phyloP scores from a whole-genome alignment of 768 basidiomycete genomes.

The Rubroboletus satanas region DNA sequence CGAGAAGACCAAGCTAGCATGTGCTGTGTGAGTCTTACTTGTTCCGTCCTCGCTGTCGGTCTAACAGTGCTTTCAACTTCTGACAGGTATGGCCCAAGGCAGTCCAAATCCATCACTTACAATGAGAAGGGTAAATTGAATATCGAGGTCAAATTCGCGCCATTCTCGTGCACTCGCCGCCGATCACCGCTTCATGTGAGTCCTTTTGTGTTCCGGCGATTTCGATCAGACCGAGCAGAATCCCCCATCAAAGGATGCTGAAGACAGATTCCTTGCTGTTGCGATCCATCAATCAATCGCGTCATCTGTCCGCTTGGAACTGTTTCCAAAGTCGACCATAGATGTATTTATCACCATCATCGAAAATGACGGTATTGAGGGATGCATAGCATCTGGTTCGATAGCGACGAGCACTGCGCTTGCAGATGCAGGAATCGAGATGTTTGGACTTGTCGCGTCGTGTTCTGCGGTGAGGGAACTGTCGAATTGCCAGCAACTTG shows the following conservation, averaged over 20 bases:
- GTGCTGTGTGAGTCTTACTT: slow-evolving; percentile 73
- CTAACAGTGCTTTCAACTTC: slow-evolving; percentile 3
- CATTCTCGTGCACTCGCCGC: slow-evolving; percentile 79
- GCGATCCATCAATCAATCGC: slow-evolving; percentile 83
- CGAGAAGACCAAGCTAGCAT: slow-evolving; percentile 87
- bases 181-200: slow-evolving; percentile 84
- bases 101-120: slow-evolving; percentile 75
- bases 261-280: slow-evolving; percentile 80
- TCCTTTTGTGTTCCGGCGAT: slow-evolving; percentile 2
- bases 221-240: slow-evolving; percentile 3
- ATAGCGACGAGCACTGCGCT: slow-evolving; percentile 88
- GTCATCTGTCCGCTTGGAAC: slow-evolving; percentile 80
- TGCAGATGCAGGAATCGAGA: slow-evolving; percentile 89
- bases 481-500: not conserved
- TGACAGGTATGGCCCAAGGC: slow-evolving; percentile 76
- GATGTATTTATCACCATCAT: slow-evolving; percentile 89
- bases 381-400: slow-evolving; percentile 80
- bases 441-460: slow-evolving; percentile 83
- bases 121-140: slow-evolving; percentile 87
- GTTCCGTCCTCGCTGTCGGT: not conserved
- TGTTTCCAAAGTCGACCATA: slow-evolving; percentile 90
- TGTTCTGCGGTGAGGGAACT: slow-evolving; percentile 64
- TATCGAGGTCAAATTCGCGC: slow-evolving; percentile 95
- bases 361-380: slow-evolving; percentile 89
- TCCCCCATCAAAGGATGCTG: slow-evolving; percentile 70